phyloP scores from a whole-genome alignment of 2,329 filamentous ascomycete genomes.

The Fusarium sp. region DNA sequence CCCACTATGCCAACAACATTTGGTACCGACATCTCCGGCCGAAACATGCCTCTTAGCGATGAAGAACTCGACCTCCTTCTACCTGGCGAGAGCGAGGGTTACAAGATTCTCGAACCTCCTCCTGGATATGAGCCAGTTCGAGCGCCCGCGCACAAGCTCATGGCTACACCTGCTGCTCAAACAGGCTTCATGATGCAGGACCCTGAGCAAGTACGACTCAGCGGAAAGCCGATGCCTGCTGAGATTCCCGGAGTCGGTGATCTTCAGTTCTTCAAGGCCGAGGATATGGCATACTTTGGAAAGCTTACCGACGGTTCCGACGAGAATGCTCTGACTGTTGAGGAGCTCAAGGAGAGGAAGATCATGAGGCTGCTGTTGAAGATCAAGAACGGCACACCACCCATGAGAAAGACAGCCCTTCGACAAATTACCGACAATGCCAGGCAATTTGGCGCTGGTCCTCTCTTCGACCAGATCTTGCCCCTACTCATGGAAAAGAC shows the following conservation, averaged over 20 bases:
- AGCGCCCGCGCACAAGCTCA: slow-evolving; percentile 81
- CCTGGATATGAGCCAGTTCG: slow-evolving; percentile 91
- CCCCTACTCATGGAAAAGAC: slow-evolving; percentile 98
- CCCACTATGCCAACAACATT: slow-evolving; percentile 72
- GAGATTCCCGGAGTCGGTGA: slow-evolving; percentile 97
- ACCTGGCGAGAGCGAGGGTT: slow-evolving; percentile 89
- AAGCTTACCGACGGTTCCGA: slow-evolving; percentile 96
- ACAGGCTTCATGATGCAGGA: slow-evolving; percentile 98
- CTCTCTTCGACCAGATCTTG: slow-evolving; percentile 97
- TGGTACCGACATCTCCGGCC: slow-evolving; percentile 83
- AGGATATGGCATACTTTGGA: slow-evolving; percentile 99
- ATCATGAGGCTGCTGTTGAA: slow-evolving; percentile 98
- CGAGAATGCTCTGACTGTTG: slow-evolving; percentile 91
- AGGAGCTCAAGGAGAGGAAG: slow-evolving; percentile 97
- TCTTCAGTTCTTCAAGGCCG: slow-evolving; percentile 97
- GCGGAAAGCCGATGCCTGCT: slow-evolving; percentile 92
- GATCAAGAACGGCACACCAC: slow-evolving; percentile 98
- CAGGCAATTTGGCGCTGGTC: slow-evolving; percentile 92
- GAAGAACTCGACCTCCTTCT: slow-evolving; percentile 95
- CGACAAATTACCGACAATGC: slow-evolving; percentile 98
- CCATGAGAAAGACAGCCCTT: slow-evolving; percentile 98
- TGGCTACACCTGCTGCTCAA: slow-evolving; percentile 80
- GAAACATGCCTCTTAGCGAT: slow-evolving; percentile 88
- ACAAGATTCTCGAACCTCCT: slow-evolving; percentile 91
- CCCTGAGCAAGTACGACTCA: slow-evolving; percentile 83